phyloP scores from a whole-genome alignment of 192 early-diverging fungal genomes.

The Coemansia reversa region DNA sequence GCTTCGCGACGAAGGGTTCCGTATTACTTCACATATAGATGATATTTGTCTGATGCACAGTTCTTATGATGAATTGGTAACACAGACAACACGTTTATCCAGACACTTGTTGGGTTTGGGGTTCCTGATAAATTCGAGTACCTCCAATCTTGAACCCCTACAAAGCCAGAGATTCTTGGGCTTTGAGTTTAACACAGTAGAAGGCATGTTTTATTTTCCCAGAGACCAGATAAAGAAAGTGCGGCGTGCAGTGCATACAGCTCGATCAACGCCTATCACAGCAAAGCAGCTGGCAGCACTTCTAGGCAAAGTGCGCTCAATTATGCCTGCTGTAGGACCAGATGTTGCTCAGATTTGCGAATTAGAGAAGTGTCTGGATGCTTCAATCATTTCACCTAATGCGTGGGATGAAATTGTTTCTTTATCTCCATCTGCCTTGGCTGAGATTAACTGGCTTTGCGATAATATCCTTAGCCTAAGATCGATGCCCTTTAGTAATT shows the following conservation, averaged over 20 bases:
- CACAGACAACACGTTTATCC: slow-evolving; percentile 35
- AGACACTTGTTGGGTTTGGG: slow-evolving; percentile 40
- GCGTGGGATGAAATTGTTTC: slow-evolving; percentile 45
- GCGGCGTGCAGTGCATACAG: slow-evolving; percentile 39
- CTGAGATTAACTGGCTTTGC: slow-evolving; percentile 48
- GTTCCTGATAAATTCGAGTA: slow-evolving; percentile 40
- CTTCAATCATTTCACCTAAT: slow-evolving; percentile 35
- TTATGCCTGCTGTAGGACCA: slow-evolving; percentile 48
- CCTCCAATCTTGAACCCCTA: slow-evolving; percentile 47
- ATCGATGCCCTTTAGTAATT: slow-evolving; percentile 19
- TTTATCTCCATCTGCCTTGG: slow-evolving; percentile 25
- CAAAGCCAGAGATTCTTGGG: slow-evolving; percentile 55
- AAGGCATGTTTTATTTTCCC: slow-evolving; percentile 36
- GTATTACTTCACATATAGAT: slow-evolving; percentile 49
- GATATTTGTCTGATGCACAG: slow-evolving; percentile 44
- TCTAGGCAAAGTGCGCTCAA: slow-evolving; percentile 44
- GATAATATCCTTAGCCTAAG: slow-evolving; percentile 41
- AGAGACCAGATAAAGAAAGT: slow-evolving; percentile 52
- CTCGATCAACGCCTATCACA: slow-evolving; percentile 29
- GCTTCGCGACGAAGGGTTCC: slow-evolving; percentile 37
- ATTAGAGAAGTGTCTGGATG: slow-evolving; percentile 37
- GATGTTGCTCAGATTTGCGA: slow-evolving; percentile 31
- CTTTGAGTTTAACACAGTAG: slow-evolving; percentile 51
- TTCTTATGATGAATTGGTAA: slow-evolving; percentile 25
- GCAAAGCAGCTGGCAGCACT: slow-evolving; percentile 52